A percentile compares a stretch with the other conserved stretches of the same genome.
Conservation (phyloP, 78 protist species). For the Dictyostelium intermedium region DNA sequence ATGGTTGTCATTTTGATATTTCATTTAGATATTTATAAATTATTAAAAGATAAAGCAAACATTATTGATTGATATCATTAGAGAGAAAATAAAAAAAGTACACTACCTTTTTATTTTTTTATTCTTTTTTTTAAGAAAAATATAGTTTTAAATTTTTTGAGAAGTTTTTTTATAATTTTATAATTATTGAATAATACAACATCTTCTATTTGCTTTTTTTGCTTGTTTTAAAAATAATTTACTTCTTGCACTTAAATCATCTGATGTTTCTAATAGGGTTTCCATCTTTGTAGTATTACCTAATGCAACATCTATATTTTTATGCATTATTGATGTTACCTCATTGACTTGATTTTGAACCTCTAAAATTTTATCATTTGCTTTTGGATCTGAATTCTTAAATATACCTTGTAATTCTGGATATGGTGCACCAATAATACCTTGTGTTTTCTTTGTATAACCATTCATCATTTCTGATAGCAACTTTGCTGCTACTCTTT, state of each 20-base stretch:
- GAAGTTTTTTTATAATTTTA: too few relatives aligned
- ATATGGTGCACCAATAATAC: conserved; percentile 36
- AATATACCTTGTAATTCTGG: conserved; percentile 23
- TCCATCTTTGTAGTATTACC: conserved; percentile 61
- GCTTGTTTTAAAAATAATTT: conserved; percentile 66
- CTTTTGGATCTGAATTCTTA: conserved; percentile 28
- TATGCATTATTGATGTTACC: conserved; percentile 50
- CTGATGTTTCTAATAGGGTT: conserved; percentile 30
- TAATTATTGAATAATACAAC: conserved; percentile 56
- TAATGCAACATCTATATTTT: conserved; percentile 60
- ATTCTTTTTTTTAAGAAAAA: too few relatives aligned
- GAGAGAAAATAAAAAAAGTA: background rate
- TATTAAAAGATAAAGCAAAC: too few relatives aligned
- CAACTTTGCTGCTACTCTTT: conserved; percentile 51
- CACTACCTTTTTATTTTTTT: background rate
- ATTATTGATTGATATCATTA: too few relatives aligned
- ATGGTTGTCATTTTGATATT: too few relatives aligned
- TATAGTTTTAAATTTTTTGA: too few relatives aligned
- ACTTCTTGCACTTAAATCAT: conserved; percentile 58
- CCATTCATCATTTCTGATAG: conserved; percentile 57
- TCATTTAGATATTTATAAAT: too few relatives aligned
- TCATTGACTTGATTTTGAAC: conserved; percentile 71
- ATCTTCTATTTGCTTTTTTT: conserved; percentile 66
- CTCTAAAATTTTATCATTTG: conserved; percentile 20
- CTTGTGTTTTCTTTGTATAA: conserved; percentile 35